phyloP scores from a whole-genome alignment of 208 protist genomes.

The Herpetomonas muscarum region DNA sequence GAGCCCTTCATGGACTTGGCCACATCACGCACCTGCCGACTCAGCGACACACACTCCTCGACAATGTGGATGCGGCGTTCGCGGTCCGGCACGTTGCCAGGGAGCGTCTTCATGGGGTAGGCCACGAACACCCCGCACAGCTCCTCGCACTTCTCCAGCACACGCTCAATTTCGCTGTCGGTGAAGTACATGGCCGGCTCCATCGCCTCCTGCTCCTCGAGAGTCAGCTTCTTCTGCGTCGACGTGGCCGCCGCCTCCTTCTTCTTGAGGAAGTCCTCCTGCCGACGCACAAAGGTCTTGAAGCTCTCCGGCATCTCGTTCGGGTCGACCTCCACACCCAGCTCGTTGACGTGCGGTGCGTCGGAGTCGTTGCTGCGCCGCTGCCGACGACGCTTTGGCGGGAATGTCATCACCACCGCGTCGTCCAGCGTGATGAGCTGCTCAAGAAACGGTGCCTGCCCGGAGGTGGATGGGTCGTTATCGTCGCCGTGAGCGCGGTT shows the following conservation, averaged over 20 bases:
- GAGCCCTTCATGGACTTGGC: constrained; percentile 82
- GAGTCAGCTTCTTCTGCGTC: constrained; percentile 46
- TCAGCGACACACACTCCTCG: constrained; percentile 77
- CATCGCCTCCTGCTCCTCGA: constrained; percentile 78
- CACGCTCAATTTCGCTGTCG: constrained; percentile 64
- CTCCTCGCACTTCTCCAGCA: constrained; percentile 57
- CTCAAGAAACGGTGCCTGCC: constrained; percentile 16
- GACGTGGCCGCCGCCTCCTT: constrained; percentile 38
- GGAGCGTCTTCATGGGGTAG: constrained; percentile 67
- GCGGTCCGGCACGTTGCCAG: constrained; percentile 69
- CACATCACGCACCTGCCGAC: constrained; percentile 75
- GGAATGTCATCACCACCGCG: constrained; percentile 62
- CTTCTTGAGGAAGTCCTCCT: constrained; percentile 85
- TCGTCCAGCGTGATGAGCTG: constrained; percentile 48
- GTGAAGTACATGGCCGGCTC: constrained; percentile 75
- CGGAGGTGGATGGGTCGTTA: constrained; percentile 1
- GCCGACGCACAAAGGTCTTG: constrained; percentile 75
- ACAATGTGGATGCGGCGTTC: constrained; percentile 56
- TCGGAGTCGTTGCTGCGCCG: constrained; percentile 1
- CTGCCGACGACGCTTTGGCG: constrained; percentile 22
- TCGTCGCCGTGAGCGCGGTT: neutral
- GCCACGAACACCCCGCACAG: constrained; percentile 54
- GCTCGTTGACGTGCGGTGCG: constrained; percentile 46
- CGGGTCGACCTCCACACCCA: constrained; percentile 57
- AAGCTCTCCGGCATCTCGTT: constrained; percentile 73